Conservation (phyloP, 2,329 filamentous ascomycete species). For the Talaromyces pinophilus region DNA sequence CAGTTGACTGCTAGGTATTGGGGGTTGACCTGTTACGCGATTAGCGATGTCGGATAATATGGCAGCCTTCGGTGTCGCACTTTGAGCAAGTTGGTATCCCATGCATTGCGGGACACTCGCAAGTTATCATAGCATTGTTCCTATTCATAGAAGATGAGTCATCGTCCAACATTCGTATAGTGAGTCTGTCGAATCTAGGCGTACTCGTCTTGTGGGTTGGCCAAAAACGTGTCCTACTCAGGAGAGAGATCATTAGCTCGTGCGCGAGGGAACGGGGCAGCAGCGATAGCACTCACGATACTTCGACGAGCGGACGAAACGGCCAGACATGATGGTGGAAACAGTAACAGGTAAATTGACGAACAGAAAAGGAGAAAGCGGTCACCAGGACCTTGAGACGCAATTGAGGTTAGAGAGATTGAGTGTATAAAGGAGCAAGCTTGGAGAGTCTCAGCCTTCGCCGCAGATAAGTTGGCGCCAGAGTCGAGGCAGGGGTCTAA, state of each 20-base stretch:
- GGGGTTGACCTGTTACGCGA: slow-evolving; percentile 72
- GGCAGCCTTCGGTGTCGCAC: slow-evolving; percentile 52
- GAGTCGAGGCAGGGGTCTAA: slow-evolving; percentile 1
- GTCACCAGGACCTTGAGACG: slow-evolving; percentile 21
- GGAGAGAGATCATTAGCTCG: slow-evolving; percentile 33
- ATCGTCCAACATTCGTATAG: slow-evolving; percentile 17
- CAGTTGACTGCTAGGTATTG: slow-evolving; percentile 97
- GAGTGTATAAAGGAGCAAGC: not conserved
- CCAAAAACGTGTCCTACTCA: slow-evolving; percentile 92
- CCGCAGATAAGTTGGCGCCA: slow-evolving; percentile 9
- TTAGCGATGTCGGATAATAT: slow-evolving; percentile 30
- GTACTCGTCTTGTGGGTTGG: slow-evolving; percentile 82
- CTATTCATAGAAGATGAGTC: slow-evolving; percentile 39
- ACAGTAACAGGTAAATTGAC: slow-evolving; percentile 25
- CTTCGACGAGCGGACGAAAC: slow-evolving; percentile 73
- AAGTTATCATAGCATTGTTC: slow-evolving; percentile 99
- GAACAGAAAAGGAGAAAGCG: slow-evolving; percentile 12
- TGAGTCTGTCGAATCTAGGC: slow-evolving; percentile 20
- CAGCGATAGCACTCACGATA: slow-evolving; percentile 58
- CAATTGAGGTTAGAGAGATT: slow-evolving; percentile 7
- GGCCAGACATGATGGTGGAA: slow-evolving; percentile 60
- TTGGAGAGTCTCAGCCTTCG: slow-evolving; percentile 8
- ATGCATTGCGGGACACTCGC: slow-evolving; percentile 95
- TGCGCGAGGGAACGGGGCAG: slow-evolving; percentile 18
- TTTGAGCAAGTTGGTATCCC: slow-evolving; percentile 99